Percentiles rank a stretch among this genome's conserved stretches.
Conservation (phyloP, 805 yeast genomes). For the Cyberlindnera americana region DNA sequence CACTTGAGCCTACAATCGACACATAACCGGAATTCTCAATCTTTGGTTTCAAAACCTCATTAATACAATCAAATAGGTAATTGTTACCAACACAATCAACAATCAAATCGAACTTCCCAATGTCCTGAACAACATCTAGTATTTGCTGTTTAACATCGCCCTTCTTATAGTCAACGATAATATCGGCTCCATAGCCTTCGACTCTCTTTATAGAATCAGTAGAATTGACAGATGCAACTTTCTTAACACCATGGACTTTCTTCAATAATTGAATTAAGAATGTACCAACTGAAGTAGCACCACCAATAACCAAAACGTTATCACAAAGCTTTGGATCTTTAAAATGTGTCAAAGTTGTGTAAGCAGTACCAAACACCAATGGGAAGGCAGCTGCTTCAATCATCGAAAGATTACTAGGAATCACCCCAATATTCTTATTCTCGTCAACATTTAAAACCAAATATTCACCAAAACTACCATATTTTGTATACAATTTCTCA, state of each 20-base stretch:
- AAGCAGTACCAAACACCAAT: conserved; percentile 63
- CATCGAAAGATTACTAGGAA: conserved; percentile 39
- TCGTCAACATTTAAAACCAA: conserved; percentile 37
- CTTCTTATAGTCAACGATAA: conserved; percentile 51
- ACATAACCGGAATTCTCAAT: conserved; percentile 45
- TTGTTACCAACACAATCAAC: conserved; percentile 63
- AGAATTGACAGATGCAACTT: conserved; percentile 57
- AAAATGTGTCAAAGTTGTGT: conserved; percentile 30
- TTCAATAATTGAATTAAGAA: conserved; percentile 55
- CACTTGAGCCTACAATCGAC: conserved; percentile 55
- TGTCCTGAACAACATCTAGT: conserved; percentile 22
- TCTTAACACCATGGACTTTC: conserved; percentile 39
- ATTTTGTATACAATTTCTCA: conserved; percentile 22
- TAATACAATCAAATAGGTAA: conserved; percentile 43
- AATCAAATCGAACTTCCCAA: conserved; percentile 52
- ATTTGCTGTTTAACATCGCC: conserved; percentile 35
- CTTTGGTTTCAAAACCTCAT: conserved; percentile 42
- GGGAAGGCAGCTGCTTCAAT: conserved; percentile 62
- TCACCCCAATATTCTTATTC: conserved; percentile 31
- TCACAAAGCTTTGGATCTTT: conserved; percentile 39
- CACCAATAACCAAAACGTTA: conserved; percentile 64
- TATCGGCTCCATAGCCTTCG: conserved; percentile 50
- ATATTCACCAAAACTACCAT: conserved; percentile 48
- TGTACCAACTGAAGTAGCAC: conserved; percentile 66
- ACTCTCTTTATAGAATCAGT: conserved; percentile 42